Evolutionary conservation across 176 grass and related monocot genomes (phyloP).

Genomic region (Rhynchospora breviuscula): DNA sequence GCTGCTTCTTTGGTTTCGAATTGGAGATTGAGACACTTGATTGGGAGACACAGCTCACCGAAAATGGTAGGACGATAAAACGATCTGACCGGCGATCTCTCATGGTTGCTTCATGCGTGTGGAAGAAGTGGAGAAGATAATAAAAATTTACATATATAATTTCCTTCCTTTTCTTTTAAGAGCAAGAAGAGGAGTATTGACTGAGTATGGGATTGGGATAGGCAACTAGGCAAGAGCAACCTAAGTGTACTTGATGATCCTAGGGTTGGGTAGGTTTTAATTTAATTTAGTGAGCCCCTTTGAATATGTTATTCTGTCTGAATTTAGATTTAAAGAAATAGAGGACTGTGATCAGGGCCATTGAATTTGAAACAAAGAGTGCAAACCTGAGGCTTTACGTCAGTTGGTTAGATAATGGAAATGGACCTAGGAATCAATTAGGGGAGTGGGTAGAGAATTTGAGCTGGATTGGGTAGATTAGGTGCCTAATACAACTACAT

Average conservation of each 20-base stretch:
- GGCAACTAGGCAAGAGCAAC: neutral
- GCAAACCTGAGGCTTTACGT: neutral
- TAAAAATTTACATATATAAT: neutral
- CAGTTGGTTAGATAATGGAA: neutral
- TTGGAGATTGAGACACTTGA: constrained; percentile 52
- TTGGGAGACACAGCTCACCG: constrained; percentile 79
- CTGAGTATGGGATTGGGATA: neutral
- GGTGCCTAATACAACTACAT: constrained; percentile 12
- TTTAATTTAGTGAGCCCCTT: neutral
- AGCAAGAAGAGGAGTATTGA: neutral
- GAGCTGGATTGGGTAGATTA: constrained; percentile 2
- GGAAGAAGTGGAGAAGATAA: neutral
- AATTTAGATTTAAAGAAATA: constrained; percentile 1
- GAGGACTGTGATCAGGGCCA: neutral
- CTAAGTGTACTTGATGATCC: neutral
- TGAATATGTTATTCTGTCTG: neutral
- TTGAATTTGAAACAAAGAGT: constrained; percentile 5
- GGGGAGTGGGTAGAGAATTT: constrained; percentile 3
- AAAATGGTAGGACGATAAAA: constrained; percentile 71
- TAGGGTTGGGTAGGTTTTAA: neutral
- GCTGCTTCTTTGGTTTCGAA: constrained; percentile 39
- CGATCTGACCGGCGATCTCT: constrained; percentile 52
- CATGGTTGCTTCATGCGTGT: constrained; percentile 39
- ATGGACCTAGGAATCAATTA: neutral
- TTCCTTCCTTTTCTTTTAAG: neutral